Percentiles rank a stretch among this genome's conserved stretches.
Evolutionary conservation across 345 rosid species (phyloP).

Genomic region (Crucihimalaya himalaica): DNA sequence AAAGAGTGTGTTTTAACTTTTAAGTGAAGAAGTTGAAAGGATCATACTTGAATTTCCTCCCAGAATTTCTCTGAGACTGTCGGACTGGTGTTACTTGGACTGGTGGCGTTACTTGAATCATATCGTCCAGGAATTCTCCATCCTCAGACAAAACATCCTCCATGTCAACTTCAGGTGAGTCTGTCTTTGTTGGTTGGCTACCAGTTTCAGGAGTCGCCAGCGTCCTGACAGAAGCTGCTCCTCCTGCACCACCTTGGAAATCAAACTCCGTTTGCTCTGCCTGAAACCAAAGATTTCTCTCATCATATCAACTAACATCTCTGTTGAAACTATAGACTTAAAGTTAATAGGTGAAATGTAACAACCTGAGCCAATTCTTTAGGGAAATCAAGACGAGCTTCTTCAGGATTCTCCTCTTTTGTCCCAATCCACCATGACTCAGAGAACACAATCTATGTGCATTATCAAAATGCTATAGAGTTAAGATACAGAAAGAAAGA

Average conservation of each 20-base stretch:
- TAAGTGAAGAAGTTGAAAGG: slow-evolving; percentile 34
- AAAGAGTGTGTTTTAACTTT: neutral
- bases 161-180: slow-evolving; percentile 53
- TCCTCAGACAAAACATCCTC: slow-evolving; percentile 55
- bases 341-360: slow-evolving; percentile 6
- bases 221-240: slow-evolving; percentile 49
- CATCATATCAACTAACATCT: neutral
- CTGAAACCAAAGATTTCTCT: slow-evolving; percentile 44
- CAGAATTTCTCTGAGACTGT: slow-evolving; percentile 66
- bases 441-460: slow-evolving; percentile 78
- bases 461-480: slow-evolving; percentile 8
- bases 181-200: slow-evolving; percentile 46
- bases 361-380: slow-evolving; percentile 67
- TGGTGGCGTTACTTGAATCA: slow-evolving; percentile 48
- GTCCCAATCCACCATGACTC: slow-evolving; percentile 98
- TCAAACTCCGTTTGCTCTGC: slow-evolving; percentile 54
- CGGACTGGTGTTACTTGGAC: slow-evolving; percentile 60
- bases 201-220: slow-evolving; percentile 37
- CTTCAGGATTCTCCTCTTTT: slow-evolving; percentile 84
- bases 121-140: slow-evolving; percentile 39
- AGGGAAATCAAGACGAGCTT: slow-evolving; percentile 75
- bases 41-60: slow-evolving; percentile 66
- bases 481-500: neutral
- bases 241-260: slow-evolving; percentile 87
- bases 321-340: neutral